phyloP scores from a whole-genome alignment of 75 land plant species.

The Chamaecyparis obtusa region DNA sequence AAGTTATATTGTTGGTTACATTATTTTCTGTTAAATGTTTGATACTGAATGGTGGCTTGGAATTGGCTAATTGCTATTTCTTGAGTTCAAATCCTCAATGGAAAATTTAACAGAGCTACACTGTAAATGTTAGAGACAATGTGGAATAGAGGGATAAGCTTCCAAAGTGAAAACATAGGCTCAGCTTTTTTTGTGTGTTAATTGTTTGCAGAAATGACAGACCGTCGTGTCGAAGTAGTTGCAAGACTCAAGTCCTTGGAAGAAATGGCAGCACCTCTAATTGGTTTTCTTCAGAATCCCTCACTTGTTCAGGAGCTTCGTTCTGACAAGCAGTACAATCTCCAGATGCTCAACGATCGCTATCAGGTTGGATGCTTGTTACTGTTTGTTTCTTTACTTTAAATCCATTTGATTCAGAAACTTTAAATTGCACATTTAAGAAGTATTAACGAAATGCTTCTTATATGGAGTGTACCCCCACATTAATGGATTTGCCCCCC shows the following conservation, averaged over 20 bases:
- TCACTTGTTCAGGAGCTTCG: slow-evolving; percentile 81
- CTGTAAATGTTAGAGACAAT: background rate
- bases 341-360: slow-evolving; percentile 91
- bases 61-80: background rate
- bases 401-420: background rate
- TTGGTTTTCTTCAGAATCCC: slow-evolving; percentile 83
- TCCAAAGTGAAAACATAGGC: background rate
- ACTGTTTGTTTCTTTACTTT: background rate
- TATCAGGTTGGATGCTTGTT: slow-evolving; percentile 54
- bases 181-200: background rate
- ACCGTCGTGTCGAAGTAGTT: slow-evolving; percentile 89
- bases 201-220: slow-evolving; percentile 72
- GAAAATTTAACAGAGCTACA: background rate
- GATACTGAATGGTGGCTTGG: too few relatives aligned
- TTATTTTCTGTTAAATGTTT: too few relatives aligned
- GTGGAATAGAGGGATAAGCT: background rate
- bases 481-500: background rate
- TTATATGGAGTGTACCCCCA: background rate
- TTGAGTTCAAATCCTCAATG: background rate
- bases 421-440: background rate
- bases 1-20: too few relatives aligned
- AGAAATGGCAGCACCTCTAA: slow-evolving; percentile 84
- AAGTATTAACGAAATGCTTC: background rate
- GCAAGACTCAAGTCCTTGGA: slow-evolving; percentile 81
- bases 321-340: slow-evolving; percentile 83